Conservation (phyloP, 2,329 filamentous ascomycete species). For the Trichoderma afroharzianum region DNA sequence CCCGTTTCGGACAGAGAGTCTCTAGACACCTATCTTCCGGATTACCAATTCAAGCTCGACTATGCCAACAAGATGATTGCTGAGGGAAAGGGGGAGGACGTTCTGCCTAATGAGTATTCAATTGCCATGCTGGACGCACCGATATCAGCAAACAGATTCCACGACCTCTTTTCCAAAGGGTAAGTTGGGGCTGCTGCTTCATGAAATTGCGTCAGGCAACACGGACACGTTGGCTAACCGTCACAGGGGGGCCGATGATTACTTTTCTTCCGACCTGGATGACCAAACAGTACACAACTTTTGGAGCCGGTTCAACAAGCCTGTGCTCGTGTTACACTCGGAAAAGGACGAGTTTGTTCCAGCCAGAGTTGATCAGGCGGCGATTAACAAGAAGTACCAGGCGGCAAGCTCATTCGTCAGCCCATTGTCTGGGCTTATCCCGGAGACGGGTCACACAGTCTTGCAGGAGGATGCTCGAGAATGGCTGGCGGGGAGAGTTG, state of each 20-base stretch:
- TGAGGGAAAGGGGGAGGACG: constrained; percentile 50
- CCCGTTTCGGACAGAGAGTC: constrained; percentile 75
- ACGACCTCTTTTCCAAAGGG: constrained; percentile 49
- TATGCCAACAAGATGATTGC: constrained; percentile 53
- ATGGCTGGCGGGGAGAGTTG: constrained; percentile 48
- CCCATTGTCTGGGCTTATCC: constrained; percentile 50
- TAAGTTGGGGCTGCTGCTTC: constrained; percentile 32
- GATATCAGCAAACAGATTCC: constrained; percentile 51
- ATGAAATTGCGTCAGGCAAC: not conserved
- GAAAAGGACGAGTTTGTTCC: constrained; percentile 65
- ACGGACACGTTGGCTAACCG: not conserved
- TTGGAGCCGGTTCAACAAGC: constrained; percentile 62
- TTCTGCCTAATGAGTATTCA: constrained; percentile 48
- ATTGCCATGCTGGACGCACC: constrained; percentile 41
- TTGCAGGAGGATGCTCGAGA: constrained; percentile 41
- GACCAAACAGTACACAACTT: constrained; percentile 52
- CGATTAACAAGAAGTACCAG: constrained; percentile 56
- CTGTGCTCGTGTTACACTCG: constrained; percentile 62
- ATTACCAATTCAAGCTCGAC: constrained; percentile 44
- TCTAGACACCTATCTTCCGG: constrained; percentile 43
- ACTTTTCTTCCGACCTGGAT: constrained; percentile 76
- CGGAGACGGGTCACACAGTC: constrained; percentile 50
- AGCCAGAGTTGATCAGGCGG: constrained; percentile 51
- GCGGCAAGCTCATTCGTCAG: constrained; percentile 44
- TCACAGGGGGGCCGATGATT: constrained; percentile 71